phyloP scores from a whole-genome alignment of 345 rosid species.

The Clarkia xantiana region DNA sequence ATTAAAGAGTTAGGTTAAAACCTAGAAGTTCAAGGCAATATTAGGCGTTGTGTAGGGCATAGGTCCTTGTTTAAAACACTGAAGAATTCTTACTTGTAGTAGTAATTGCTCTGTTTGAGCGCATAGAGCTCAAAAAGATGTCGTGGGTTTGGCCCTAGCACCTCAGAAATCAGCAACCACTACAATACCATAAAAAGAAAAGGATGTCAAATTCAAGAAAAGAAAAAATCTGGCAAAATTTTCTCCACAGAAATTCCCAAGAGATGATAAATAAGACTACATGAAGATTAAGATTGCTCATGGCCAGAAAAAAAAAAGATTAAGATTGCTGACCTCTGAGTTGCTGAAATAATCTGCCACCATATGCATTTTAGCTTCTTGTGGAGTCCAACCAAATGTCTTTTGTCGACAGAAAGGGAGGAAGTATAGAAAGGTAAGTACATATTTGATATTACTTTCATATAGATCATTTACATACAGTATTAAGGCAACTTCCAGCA shows the following conservation, averaged over 20 bases:
- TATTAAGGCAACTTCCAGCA: neutral
- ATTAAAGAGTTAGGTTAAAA: too few species aligned
- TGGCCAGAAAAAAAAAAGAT: too few species aligned
- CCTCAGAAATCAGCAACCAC: conserved; percentile 83
- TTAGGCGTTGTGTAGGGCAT: too few species aligned
- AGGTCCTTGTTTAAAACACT: neutral
- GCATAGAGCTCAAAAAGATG: conserved; percentile 93
- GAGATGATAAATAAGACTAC: neutral
- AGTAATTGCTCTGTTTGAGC: conserved; percentile 71
- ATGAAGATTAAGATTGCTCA: conserved; percentile 10
- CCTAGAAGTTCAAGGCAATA: too few species aligned
- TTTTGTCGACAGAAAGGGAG: conserved; percentile 9
- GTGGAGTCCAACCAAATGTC: conserved; percentile 89
- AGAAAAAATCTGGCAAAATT: neutral
- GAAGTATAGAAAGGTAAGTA: too few species aligned
- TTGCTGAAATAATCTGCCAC: conserved; percentile 74
- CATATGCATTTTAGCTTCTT: conserved; percentile 91
- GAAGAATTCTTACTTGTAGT: conserved; percentile 39
- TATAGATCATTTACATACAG: neutral
- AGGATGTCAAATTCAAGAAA: neutral
- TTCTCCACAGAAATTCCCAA: neutral
- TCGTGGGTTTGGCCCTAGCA: conserved; percentile 77
- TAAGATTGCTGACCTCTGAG: conserved; percentile 52
- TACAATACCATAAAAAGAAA: conserved; percentile 14
- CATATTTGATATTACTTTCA: too few species aligned